Evolutionary conservation across 2,329 filamentous ascomycete species (phyloP).

Genomic region (Monosporascus sp.): DNA sequence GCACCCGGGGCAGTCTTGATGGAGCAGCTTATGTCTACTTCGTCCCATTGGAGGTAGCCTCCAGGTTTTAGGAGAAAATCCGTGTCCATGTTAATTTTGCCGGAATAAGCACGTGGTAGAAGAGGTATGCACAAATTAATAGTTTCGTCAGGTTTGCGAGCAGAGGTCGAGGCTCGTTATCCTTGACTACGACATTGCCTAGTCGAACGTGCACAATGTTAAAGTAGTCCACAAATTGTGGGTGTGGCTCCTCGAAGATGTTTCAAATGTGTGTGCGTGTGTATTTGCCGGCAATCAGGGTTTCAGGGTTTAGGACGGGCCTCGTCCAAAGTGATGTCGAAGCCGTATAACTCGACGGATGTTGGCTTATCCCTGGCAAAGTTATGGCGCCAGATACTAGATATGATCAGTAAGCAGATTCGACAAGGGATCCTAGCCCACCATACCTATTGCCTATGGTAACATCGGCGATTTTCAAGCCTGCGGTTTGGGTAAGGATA

Average conservation of each 20-base stretch:
- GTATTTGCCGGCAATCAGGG: conserved; percentile 10
- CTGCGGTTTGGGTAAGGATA: not conserved
- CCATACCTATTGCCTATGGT: conserved; percentile 5
- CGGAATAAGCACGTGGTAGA: not conserved
- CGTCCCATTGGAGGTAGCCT: conserved; percentile 14
- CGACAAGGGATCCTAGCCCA: not conserved
- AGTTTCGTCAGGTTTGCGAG: conserved; percentile 6
- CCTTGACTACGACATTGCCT: conserved; percentile 7
- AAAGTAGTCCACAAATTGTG: conserved; percentile 7
- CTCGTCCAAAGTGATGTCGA: conserved; percentile 14
- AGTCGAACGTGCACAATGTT: conserved; percentile 12
- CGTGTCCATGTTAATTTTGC: not conserved
- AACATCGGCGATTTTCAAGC: conserved; percentile 8
- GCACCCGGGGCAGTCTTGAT: too few relatives aligned
- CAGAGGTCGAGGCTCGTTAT: conserved; percentile 8
- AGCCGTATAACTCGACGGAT: conserved; percentile 7
- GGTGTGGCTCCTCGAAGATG: conserved; percentile 9
- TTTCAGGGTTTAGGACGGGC: conserved; percentile 6
- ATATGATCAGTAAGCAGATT: too few relatives aligned
- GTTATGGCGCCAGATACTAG: conserved; percentile 10
- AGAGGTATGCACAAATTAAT: conserved; percentile 4
- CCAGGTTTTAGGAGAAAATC: conserved; percentile 5
- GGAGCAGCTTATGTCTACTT: conserved; percentile 3
- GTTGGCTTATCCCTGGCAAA: not conserved
- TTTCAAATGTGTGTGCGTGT: conserved; percentile 11